Evolutionary conservation across 345 rosid genomes (phyloP).

Genomic region (Clarkia xantiana): DNA sequence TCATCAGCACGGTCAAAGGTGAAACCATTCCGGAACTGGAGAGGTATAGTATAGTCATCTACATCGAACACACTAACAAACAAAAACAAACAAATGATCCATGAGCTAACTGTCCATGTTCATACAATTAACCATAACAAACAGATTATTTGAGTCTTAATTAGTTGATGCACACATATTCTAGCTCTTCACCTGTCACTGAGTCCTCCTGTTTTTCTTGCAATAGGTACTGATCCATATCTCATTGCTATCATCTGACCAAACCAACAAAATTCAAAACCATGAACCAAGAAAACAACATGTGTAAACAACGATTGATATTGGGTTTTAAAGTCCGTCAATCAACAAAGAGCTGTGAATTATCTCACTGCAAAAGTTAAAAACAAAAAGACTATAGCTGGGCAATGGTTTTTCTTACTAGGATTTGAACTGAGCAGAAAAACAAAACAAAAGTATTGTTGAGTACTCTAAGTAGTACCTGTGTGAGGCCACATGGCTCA

Average conservation of each 20-base stretch:
- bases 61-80: slow-evolving; percentile 62
- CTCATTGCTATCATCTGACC: slow-evolving; percentile 90
- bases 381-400: no score
- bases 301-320: no score
- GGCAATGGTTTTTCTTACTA: no score
- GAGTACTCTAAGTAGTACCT: slow-evolving; percentile 55
- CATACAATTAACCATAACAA: neutral
- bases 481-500: slow-evolving; percentile 99
- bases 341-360: no score
- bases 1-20: slow-evolving; percentile 62
- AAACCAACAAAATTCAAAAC: no score
- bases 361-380: no score
- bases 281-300: no score
- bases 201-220: slow-evolving; percentile 82
- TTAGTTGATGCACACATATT: no score
- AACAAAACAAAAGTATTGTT: no score
- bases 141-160: neutral
- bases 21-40: slow-evolving; percentile 58
- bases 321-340: no score
- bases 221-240: slow-evolving; percentile 79
- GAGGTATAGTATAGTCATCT: slow-evolving; percentile 64
- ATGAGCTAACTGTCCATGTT: no score
- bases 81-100: neutral
- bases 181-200: slow-evolving; percentile 53
- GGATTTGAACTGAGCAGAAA: no score